phyloP scores from a whole-genome alignment of 2,329 filamentous ascomycete genomes.

The Xylariaceae sp. region DNA sequence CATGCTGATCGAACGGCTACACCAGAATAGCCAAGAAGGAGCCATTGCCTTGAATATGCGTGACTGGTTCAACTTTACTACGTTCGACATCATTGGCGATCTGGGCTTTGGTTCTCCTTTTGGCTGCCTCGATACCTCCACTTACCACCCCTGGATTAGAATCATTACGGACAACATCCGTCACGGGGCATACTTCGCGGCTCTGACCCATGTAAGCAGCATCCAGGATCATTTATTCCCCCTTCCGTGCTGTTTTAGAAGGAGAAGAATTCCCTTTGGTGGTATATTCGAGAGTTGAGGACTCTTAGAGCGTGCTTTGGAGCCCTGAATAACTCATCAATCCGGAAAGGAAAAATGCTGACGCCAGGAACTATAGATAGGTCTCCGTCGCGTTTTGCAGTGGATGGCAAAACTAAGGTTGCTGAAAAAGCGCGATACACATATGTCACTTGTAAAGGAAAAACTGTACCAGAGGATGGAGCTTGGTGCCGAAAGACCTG shows the following conservation, averaged over 20 bases:
- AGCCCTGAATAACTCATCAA: too few relatives aligned
- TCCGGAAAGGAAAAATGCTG: too few relatives aligned
- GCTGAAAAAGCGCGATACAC: slow-evolving; percentile 9
- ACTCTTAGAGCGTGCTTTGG: too few relatives aligned
- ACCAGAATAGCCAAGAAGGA: slow-evolving; percentile 23
- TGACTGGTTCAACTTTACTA: slow-evolving; percentile 26
- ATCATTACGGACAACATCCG: slow-evolving; percentile 8
- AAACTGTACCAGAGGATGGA: slow-evolving; percentile 29
- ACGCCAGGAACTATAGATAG: too few relatives aligned
- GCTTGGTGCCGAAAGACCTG: slow-evolving; percentile 24
- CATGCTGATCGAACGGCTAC: slow-evolving; percentile 32
- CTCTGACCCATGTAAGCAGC: too few relatives aligned
- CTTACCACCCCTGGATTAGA: slow-evolving; percentile 26
- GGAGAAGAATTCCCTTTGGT: too few relatives aligned
- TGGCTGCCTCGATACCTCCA: slow-evolving; percentile 21
- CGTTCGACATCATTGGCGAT: slow-evolving; percentile 27
- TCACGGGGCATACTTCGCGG: slow-evolving; percentile 3
- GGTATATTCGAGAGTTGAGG: too few relatives aligned
- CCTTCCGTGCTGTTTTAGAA: too few relatives aligned
- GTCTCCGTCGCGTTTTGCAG: slow-evolving; percentile 1
- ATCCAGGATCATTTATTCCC: too few relatives aligned
- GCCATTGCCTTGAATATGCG: slow-evolving; percentile 23
- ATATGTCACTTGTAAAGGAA: background rate
- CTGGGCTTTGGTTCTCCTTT: slow-evolving; percentile 24
- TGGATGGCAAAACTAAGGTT: slow-evolving; percentile 1